Base-by-base conservation (phyloP, 305 asterid genomes). In the Fraxinus angustifolia region DNA sequence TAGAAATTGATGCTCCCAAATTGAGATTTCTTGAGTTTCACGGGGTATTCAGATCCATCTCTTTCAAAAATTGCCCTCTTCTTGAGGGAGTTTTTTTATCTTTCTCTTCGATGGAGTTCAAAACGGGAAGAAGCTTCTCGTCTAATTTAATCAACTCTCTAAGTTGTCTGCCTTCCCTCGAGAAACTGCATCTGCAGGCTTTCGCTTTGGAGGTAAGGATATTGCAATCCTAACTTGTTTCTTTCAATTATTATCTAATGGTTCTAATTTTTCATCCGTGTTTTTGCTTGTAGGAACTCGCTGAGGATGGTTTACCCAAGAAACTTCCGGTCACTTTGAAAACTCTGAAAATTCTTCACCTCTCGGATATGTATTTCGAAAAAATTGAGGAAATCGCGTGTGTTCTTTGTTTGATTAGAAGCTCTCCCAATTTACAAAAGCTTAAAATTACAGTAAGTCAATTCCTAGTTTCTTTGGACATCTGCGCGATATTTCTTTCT, bases 1-100 rank as follows among this genome's bases (percentile, higher is more conserved):
- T 79, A 26, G 82, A 68, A 40, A 79, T 26, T 28, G 77, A 68
- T 79, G 65, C 31, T 8, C 31, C 76, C 30, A 68, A 65, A 38
- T 38, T 79, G 76, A 79, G 42, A 36, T 36, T 1, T 56, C 48
- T 79, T 6, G 26, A 16, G 14, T 79, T 79, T 79, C 1, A 4
- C 5, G 82, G 60, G 68, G 2, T 12, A 1, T 14, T 40, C 48
- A 68, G 71, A 42, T 79, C 48, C 82, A 68, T 79, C 19, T 40
- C 42, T 56, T 79, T 79, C 68, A 79, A 40, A 14, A 65, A 67
- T 1, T 0, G 67, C 31, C 77, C 33, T 28, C 72, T 79, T 53
- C 82, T 79, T 8, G 62, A 8, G 10, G 56, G 30, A 28, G 28
- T 67, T 79, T 23, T 16, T 10, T 12, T 78, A 33, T 34, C 21